Base-by-base conservation (phyloP, 495 filamentous ascomycete species). In the Podospora sp. region DNA sequence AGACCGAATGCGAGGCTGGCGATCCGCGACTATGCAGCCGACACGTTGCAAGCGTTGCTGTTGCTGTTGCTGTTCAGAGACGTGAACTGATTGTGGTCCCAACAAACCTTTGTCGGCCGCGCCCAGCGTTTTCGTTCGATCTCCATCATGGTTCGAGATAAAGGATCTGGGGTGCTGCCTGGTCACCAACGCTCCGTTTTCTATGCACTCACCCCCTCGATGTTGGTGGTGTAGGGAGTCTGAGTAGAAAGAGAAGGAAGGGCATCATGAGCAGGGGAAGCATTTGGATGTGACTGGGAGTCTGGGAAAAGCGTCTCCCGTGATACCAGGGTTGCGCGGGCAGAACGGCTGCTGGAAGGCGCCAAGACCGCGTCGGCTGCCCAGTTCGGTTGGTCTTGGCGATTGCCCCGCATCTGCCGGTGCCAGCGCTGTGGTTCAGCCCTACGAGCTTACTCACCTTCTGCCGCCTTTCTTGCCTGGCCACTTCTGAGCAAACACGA, bases 31-130 rank as follows among this genome's bases (percentile, higher is more conserved):
- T 55, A 11, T 11, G 52, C 52, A n/a, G 7, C 52, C 8, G n/a
- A 55, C 52, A 55, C 52, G 52, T 55, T 26, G 52, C 52, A 55
- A 55, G 20, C 11, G 52, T 22, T n/a, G n/a, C n/a, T n/a, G n/a
- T 53, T 22, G 6, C 18, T 26, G 24, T 55, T 9, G 9, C n/a
- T n/a, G n/a, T 26, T 24, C 3, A 26, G 21, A 12, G 14, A 2
- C 40, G 5, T 46, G 40, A 46, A 46, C 12, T 46, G 11, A 11
- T 46, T 18, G 40, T 46, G 40, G 40, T 18, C 14, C 12, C 40
- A 46, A 14, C 40, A 46, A n/a, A 14, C 40, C 40, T 6, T 18
- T 2, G 5, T 46, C 14, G 40, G 5, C 12, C 40, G 4, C 40
- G 40, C 40, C 40, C 40, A 46, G 40, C 16, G 11, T 18, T 18